Conservation (phyloP, 1,284 basidiomycete genomes). For the Tylopilus sp. region DNA sequence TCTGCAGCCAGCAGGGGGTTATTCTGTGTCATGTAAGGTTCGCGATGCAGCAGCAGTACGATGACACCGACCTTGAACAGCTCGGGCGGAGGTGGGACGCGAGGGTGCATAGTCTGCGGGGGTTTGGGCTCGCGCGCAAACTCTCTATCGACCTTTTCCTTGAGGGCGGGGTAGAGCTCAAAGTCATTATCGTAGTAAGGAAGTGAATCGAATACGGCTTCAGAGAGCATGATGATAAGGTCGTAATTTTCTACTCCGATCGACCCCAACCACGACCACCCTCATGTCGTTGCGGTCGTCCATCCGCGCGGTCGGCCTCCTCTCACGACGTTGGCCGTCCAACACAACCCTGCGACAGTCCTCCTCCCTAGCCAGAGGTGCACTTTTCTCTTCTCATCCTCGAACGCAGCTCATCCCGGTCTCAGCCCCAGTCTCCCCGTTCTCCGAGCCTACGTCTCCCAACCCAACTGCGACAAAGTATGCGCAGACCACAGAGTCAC, state of each 20-base stretch:
- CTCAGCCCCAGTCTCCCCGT: slow-evolving; percentile 70
- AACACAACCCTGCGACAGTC: slow-evolving; percentile 20
- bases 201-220: slow-evolving; percentile 70
- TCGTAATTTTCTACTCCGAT: slow-evolving; percentile 30
- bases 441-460: slow-evolving; percentile 81
- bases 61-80: slow-evolving; percentile 59
- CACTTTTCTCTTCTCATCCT: slow-evolving; percentile 34
- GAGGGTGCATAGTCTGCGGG: slow-evolving; percentile 57
- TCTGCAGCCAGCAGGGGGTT: slow-evolving; percentile 67
- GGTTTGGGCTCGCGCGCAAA: slow-evolving; percentile 64
- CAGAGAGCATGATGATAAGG: background rate
- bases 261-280: slow-evolving; percentile 9
- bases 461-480: slow-evolving; percentile 75
- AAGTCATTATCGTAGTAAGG: slow-evolving; percentile 96
- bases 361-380: slow-evolving; percentile 27
- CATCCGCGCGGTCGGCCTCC: slow-evolving; percentile 36
- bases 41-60: background rate
- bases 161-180: slow-evolving; percentile 68
- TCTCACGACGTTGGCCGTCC: slow-evolving; percentile 26
- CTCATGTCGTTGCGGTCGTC: slow-evolving; percentile 49
- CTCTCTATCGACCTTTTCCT: slow-evolving; percentile 70
- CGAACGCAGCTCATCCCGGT: slow-evolving; percentile 13
- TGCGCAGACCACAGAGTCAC: slow-evolving; percentile 64
- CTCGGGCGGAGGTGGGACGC: slow-evolving; percentile 65
- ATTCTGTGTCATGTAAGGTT: slow-evolving; percentile 41